Evolutionary conservation across 2,329 filamentous ascomycete genomes (phyloP), one percentile per base, ranked within the genome.

Genomic region (Neopestalotiopsis sp.): DNA sequence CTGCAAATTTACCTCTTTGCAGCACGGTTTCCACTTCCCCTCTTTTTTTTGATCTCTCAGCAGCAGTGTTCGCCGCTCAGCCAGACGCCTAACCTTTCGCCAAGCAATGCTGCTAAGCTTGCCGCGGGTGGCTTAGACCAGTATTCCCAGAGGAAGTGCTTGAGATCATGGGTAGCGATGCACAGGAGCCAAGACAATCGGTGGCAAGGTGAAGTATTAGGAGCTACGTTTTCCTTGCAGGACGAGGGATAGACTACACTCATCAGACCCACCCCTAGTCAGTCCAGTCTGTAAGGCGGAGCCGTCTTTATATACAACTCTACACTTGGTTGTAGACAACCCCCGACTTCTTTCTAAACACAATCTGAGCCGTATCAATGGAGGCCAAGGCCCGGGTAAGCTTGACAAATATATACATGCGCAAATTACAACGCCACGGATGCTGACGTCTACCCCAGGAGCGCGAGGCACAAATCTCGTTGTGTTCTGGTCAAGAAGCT

Each of bases 401-500:
- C 59, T 56, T 14, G 66, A 14, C 57, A 59, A 10, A 30, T 6
- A 56, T 14, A 24, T 14, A 24, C 17, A 56, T 14, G 6, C 20
- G 13, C 24, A 45, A 34, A 20, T 38, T 68, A 56, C 13, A 24
- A n/a, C n/a, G 20, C 14, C 53, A 40, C 12, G 32, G 67, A 61
- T 28, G 61, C 62, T 71, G 57, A 72, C 59, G 9, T 12, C 58
- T 38, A 17, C 63, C 24, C 24, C 77, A 90, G 88, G 85, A 83
- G 79, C 84, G 83, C 71, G 88, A 90, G 79, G 81, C 80, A 69
- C 81, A 81, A 74, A 81, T 91, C 74, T 79, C 83, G 70, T 77
- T 79, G 70, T 83, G 88, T 49, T 77, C 79, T 30, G 87, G 85
- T 62, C 86, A 88, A 72, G 89, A 90, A 73, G 94, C 94, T 58